Evolutionary conservation across 345 rosid genomes (phyloP).

Genomic region (Odontarrhena argentea): DNA sequence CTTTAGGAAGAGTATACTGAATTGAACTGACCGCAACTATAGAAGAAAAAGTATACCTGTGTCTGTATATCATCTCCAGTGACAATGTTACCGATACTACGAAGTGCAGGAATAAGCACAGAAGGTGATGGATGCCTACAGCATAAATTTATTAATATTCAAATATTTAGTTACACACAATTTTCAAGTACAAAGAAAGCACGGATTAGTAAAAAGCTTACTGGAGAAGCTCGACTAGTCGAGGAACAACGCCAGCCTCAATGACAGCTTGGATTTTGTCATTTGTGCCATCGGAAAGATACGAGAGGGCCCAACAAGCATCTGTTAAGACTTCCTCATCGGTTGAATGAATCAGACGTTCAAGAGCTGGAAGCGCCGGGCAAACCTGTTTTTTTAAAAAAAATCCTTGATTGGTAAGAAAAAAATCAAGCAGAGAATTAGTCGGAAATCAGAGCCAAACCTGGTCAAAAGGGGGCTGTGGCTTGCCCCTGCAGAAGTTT

Average conservation of each 20-base stretch:
- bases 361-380: conserved; percentile 93
- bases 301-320: conserved; percentile 98
- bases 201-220: conserved; percentile 45
- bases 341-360: conserved; percentile 74
- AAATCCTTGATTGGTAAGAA: background rate
- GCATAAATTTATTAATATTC: background rate
- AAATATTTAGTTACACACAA: background rate
- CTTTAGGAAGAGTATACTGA: background rate
- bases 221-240: conserved; percentile 82
- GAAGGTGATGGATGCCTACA: conserved; percentile 75
- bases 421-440: background rate
- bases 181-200: background rate
- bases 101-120: conserved; percentile 85
- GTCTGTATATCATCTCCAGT: conserved; percentile 87
- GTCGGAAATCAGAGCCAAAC: conserved; percentile 34
- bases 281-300: conserved; percentile 94
- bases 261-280: conserved; percentile 97
- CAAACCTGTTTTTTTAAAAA: conserved; percentile 50
- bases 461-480: conserved; percentile 86
- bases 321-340: conserved; percentile 98
- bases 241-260: conserved; percentile 82
- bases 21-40: background rate
- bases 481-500: conserved; percentile 80
- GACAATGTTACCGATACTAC: conserved; percentile 82
- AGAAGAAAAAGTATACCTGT: conserved; percentile 43